Evolutionary conservation across 2,329 filamentous ascomycete genomes (phyloP).

Genomic region (Botrytis galanthina): DNA sequence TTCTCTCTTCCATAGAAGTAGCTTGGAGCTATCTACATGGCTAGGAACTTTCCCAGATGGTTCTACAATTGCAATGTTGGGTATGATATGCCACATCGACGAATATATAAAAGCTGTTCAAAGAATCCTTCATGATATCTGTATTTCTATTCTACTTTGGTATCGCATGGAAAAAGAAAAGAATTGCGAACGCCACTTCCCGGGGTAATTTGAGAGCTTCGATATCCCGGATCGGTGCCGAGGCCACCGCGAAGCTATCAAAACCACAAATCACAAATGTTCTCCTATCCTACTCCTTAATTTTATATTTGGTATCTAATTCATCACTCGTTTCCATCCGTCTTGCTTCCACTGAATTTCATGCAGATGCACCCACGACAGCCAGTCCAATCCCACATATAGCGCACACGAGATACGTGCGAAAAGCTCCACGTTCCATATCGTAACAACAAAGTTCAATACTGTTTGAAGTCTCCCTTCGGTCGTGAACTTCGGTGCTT

Average conservation of each 20-base stretch:
- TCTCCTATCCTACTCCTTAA: not conserved
- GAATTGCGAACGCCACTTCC: not conserved
- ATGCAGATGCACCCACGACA: not conserved
- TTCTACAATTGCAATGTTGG: not conserved
- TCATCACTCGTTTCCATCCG: not conserved
- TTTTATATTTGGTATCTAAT: not conserved
- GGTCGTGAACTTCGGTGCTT: slow-evolving; percentile 16
- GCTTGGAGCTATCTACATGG: not conserved
- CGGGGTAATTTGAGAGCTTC: not conserved
- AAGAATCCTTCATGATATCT: not conserved
- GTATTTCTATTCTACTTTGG: not conserved
- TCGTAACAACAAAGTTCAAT: not conserved
- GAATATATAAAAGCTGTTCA: not conserved
- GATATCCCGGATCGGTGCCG: not conserved
- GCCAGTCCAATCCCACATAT: not conserved
- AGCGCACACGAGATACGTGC: not conserved
- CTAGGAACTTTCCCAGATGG: not conserved
- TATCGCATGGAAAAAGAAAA: not conserved
- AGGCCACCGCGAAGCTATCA: not conserved
- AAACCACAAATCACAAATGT: not conserved
- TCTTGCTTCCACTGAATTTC: not conserved
- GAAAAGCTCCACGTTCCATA: not conserved
- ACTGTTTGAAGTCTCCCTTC: not conserved
- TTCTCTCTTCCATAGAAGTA: not conserved
- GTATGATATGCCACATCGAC: not conserved